Conservation (phyloP, 805 yeast genomes). For the Wickerhamomyces bovis region DNA sequence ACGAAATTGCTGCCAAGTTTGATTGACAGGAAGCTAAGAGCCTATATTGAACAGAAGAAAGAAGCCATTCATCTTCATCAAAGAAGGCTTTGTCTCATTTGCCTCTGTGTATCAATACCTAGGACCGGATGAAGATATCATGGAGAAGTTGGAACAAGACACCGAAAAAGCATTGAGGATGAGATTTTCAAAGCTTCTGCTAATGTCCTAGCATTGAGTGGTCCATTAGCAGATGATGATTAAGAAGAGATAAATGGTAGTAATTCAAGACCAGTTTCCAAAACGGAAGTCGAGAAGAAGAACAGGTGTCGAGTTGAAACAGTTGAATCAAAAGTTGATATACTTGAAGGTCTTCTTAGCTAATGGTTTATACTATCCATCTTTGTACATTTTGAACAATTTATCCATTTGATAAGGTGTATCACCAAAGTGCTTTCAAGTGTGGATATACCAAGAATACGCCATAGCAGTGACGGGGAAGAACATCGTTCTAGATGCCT, state of each 20-base stretch:
- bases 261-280: constrained; percentile 4
- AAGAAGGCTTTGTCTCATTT: constrained; percentile 60
- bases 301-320: not conserved
- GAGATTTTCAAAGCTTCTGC: constrained; percentile 57
- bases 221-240: constrained; percentile 69
- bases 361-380: constrained; percentile 57
- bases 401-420: too few species aligned
- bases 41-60: constrained; percentile 24
- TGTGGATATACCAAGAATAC: too few species aligned
- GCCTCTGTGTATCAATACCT: constrained; percentile 53
- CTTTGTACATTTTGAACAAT: constrained; percentile 51
- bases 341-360: constrained; percentile 49
- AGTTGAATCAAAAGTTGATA: constrained; percentile 33
- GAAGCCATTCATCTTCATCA: constrained; percentile 47
- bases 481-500: too few species aligned
- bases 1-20: constrained; percentile 45
- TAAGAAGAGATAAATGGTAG: constrained; percentile 50
- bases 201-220: constrained; percentile 82
- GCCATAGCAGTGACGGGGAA: too few species aligned
- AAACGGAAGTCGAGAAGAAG: constrained; percentile 3
- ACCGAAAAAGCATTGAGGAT: constrained; percentile 46
- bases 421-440: too few species aligned
- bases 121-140: constrained; percentile 43
- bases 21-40: constrained; percentile 40
- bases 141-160: constrained; percentile 36